phyloP scores from a whole-genome alignment of 305 asterid genomes.

The Withania somnifera region DNA sequence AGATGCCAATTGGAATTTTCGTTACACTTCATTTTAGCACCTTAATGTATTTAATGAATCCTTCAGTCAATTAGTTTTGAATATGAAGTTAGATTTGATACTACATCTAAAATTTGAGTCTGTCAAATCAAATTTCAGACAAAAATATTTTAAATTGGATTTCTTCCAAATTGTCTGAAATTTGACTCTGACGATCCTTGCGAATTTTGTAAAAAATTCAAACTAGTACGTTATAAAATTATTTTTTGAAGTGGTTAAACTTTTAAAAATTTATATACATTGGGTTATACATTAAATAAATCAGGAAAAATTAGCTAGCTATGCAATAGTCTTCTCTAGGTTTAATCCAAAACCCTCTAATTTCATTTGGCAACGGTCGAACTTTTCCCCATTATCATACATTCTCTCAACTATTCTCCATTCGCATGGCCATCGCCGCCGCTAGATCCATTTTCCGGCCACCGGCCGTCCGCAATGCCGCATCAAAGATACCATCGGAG shows the following conservation, averaged over 20 bases:
- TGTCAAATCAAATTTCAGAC: not conserved
- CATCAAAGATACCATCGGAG: slow-evolving; percentile 38
- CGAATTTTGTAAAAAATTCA: too few relatives aligned
- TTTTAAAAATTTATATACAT: too few relatives aligned
- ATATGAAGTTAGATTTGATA: not conserved
- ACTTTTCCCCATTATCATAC: not conserved
- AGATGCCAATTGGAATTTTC: not conserved
- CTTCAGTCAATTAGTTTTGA: not conserved
- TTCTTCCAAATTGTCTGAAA: not conserved
- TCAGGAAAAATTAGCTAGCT: not conserved
- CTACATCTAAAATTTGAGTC: not conserved
- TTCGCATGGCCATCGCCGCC: slow-evolving; percentile 37
- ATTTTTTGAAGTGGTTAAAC: too few relatives aligned
- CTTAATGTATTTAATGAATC: not conserved
- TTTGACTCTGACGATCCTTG: not conserved
- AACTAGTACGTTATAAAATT: too few relatives aligned
- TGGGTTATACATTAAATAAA: too few relatives aligned
- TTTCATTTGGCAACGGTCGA: not conserved
- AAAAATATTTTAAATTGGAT: not conserved
- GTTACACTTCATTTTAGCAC: not conserved
- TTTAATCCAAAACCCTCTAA: slow-evolving; percentile 22
- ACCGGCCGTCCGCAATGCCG: slow-evolving; percentile 45
- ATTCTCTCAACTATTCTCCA: not conserved
- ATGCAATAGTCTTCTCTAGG: slow-evolving; percentile 6
- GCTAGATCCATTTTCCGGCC: slow-evolving; percentile 70